Evolutionary conservation across 2,329 filamentous ascomycete species (phyloP), one percentile per base, ranked within the genome.

Genomic region (Xylaria polymorpha): DNA sequence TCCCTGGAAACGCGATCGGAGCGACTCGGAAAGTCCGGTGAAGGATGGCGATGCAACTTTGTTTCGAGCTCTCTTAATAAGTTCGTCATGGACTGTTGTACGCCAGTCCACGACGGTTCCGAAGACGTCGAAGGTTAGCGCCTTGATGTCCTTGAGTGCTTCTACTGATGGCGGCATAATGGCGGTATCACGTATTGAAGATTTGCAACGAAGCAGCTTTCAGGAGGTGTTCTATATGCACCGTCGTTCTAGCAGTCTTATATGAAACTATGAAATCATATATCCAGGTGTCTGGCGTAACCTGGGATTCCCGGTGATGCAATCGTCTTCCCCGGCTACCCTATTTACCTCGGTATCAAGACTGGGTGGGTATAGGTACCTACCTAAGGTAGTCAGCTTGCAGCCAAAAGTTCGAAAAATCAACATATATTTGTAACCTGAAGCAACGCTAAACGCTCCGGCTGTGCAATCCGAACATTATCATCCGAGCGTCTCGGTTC

Each of bases 61-160:
- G 66, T 82, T 79, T 35, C 80, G 77, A 15, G 88, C 85, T 46
- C 84, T 83, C 12, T 83, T 76, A 29, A 81, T 78, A 57, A 96
- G 85, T 63, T 88, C 87, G 9, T 84, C 81, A 15, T 85, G 87
- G 22, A 96, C 88, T 1, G 89, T 88, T 46, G 83, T 83, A 66
- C 92, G 90, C 92, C 92, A 95, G 82, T 95, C 86, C 55, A 96
- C 92, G 71, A 91, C 88, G 0, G 93, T 96, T 73, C 92, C 92
- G 79, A 94, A 94, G 74, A 94, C 87, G 80, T 94, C 92, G 76
- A 93, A 94, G 63, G 90, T 85, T 41, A 94, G 82, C 8, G 87
- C 91, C 72, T 88, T 88, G 71, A 87, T 74, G 32, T 70, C 57
- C 25, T 64, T 68, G 15, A 76, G 68, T 9, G 68, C 55, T 20